A percentile compares a stretch with the other conserved stretches of the same genome.
Conservation (phyloP, 129 eudicot species). For the Logfia minima region DNA sequence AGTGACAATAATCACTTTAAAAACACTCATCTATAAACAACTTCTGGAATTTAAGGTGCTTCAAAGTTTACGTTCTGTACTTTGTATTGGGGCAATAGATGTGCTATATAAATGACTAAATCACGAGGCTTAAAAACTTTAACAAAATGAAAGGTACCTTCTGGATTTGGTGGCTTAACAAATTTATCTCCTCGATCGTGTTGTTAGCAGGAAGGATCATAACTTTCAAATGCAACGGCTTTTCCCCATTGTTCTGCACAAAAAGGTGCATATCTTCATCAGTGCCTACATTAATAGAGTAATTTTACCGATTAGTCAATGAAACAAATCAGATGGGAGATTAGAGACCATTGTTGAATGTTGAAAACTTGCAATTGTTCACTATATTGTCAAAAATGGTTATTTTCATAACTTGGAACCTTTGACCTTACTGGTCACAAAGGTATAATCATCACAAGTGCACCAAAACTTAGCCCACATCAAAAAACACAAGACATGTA, state of each 20-base stretch:
- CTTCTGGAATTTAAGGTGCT: background rate
- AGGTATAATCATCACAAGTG: background rate
- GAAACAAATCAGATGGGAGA: background rate
- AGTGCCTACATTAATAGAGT: slow-evolving; percentile 32
- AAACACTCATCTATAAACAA: background rate
- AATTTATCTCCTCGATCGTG: slow-evolving; percentile 25
- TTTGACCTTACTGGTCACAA: background rate
- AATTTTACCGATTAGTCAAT: background rate
- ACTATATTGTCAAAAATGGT: too few relatives aligned
- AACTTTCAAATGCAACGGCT: slow-evolving; percentile 34
- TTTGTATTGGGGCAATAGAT: background rate
- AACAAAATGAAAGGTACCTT: slow-evolving; percentile 38
- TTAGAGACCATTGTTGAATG: background rate
- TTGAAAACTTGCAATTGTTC: background rate
- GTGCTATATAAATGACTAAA: background rate
- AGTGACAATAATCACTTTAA: background rate
- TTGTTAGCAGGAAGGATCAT: slow-evolving; percentile 39
- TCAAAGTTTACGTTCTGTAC: background rate
- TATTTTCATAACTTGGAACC: background rate
- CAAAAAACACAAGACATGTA: background rate
- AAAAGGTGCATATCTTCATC: slow-evolving; percentile 33
- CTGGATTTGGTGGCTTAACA: slow-evolving; percentile 37
- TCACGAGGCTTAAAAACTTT: background rate
- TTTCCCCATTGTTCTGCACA: slow-evolving; percentile 43
- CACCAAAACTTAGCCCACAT: background rate